Evolutionary conservation across 139 green algal genomes (phyloP), one percentile per base, ranked within the genome.

Genomic region (Chlamydomonas incerta): DNA sequence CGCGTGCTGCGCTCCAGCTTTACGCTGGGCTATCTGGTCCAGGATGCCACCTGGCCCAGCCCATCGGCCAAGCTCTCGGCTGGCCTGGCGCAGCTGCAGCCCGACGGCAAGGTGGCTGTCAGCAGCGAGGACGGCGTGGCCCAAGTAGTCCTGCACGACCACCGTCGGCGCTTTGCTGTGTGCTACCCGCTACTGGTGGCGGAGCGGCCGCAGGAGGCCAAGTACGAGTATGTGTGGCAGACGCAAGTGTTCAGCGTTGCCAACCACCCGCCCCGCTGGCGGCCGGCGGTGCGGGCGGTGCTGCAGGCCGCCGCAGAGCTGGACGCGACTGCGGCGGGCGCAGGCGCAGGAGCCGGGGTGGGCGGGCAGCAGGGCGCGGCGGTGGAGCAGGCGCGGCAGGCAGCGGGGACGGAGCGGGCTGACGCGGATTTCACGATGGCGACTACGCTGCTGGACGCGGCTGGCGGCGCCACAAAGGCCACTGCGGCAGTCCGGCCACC

Each of bases 121-220:
- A 82, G 73, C 46, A 90, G 87, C 26, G 83, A 87, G 21, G 93
- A 95, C 63, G 86, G 86, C 71, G 87, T 77, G 20, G 91, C 88
- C 29, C 86, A 90, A 11, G 35, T 93, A 2, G 88, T 93, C 26
- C 86, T 95, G 31, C 88, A 95, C 74, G 29, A 73, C 26, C 86
- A 91, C 76, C 37, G 76, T 5, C 84, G 75, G 28, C 83, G 93
- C 23, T 90, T 96, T 75, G 91, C 91, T 5, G 90, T 96, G 14
- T 93, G 82, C 86, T 96, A 93, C 76, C 93, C 93, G 9, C 88
- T 96, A 37, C 85, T 94, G 3, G 72, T 95, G 9, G 31, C 33
- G 11, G 57, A 90, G 24, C 35, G 41, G 23, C 86, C 55, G 10
- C 60, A 81, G 57, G 71, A 88, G 24, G 88, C 79, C 63, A 72